Conservation (phyloP, 306 rosid genomes). For the Cucumis cinereus region DNA sequence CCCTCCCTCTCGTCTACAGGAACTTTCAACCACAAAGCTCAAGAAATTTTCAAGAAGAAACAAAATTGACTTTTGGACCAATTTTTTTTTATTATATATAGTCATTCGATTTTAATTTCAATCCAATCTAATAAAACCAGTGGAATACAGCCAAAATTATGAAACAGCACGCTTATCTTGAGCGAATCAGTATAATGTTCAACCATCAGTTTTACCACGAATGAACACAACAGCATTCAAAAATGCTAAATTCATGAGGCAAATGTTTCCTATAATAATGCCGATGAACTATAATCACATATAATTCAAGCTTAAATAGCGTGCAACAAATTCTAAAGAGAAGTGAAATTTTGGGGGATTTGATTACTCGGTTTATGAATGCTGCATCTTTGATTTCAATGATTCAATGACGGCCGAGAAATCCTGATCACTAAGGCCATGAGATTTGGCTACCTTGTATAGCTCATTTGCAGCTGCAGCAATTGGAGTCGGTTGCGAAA, state of each 20-base stretch:
- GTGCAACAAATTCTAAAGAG: neutral
- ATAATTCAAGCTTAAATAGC: neutral
- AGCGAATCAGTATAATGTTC: neutral
- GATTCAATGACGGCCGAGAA: conserved; percentile 95
- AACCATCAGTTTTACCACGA: neutral
- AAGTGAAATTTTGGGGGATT: neutral
- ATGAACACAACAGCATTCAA: neutral
- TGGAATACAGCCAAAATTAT: neutral
- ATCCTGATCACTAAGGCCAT: conserved; percentile 77
- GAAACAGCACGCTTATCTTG: neutral
- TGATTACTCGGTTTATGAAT: neutral
- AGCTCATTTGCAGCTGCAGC: conserved; percentile 94
- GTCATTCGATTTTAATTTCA: neutral
- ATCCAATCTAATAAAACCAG: neutral
- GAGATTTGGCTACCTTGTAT: conserved; percentile 82
- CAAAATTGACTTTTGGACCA: too few relatives aligned
- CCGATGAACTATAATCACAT: neutral
- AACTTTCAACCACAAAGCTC: too few relatives aligned
- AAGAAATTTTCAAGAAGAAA: too few relatives aligned
- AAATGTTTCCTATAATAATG: neutral
- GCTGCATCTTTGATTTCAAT: conserved; percentile 53
- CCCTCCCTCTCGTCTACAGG: too few relatives aligned
- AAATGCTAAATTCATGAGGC: neutral
- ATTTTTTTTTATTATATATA: too few relatives aligned
- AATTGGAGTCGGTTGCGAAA: conserved; percentile 74